Conservation (phyloP, 2,329 filamentous ascomycete genomes). For the Hypomyces rosellus region DNA sequence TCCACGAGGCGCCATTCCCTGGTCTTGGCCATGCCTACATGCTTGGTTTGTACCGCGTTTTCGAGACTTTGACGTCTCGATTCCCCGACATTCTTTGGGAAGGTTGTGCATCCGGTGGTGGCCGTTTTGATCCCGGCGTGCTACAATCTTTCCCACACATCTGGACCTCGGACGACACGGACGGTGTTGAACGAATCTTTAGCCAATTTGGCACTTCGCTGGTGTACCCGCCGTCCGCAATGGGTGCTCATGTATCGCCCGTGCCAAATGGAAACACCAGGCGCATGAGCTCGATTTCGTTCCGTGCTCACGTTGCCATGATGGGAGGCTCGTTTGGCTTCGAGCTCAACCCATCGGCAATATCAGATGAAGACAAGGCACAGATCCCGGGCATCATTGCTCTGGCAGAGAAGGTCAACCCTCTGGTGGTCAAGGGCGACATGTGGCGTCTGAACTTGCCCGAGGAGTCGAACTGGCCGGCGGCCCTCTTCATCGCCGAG, state of each 20-base stretch:
- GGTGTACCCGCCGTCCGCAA: conserved; percentile 55
- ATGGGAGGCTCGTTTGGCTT: conserved; percentile 64
- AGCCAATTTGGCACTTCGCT: conserved; percentile 61
- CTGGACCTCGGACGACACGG: conserved; percentile 62
- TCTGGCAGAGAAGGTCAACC: conserved; percentile 51
- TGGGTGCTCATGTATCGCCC: conserved; percentile 59
- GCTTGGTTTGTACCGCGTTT: conserved; percentile 56
- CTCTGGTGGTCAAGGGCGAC: conserved; percentile 51
- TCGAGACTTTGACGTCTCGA: conserved; percentile 50
- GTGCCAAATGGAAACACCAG: conserved; percentile 53
- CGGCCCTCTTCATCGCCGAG: conserved; percentile 51
- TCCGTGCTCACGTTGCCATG: conserved; percentile 60
- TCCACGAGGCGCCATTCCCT: conserved; percentile 52
- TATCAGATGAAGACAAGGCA: conserved; percentile 44
- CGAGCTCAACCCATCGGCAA: conserved; percentile 52
- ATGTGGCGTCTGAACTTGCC: conserved; percentile 55
- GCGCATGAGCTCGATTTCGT: conserved; percentile 49
- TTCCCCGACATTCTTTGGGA: conserved; percentile 61
- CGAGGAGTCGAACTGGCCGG: conserved; percentile 55
- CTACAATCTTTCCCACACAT: conserved; percentile 60
- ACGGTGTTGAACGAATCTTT: conserved; percentile 52
- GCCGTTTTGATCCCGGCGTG: conserved; percentile 57
- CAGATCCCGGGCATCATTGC: conserved; percentile 49
- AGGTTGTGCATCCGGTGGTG: conserved; percentile 59
- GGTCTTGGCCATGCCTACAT: conserved; percentile 54